Base-by-base conservation (phyloP, 2,329 filamentous ascomycete species). In the Phialophora expanda region DNA sequence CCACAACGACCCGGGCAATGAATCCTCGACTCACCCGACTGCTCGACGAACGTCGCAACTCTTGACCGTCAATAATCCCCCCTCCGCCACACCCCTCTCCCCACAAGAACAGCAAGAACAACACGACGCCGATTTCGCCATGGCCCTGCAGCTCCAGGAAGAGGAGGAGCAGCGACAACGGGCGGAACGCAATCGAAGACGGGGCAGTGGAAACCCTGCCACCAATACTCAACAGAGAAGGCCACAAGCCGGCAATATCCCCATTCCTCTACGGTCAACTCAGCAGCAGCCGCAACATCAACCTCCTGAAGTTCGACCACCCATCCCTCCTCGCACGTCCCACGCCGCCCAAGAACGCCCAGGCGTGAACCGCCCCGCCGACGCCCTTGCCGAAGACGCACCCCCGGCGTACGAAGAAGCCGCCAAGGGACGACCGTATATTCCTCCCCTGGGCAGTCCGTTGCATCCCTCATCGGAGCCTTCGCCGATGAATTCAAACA, bases 131-230 rank as follows among this genome's bases (percentile, higher is more conserved):
- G 88, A 93, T 66, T 88, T 97, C 32, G 95, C 95, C 0, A 84
- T 98, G 2, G 93, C 94, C 0, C 83, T 99, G 6, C 95, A 98
- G 75, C 85, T 97, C 0, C 94, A 98, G 76, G 95, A 98, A 74
- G 93, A 97, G 75, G 94, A 98, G 76, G 92, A 97, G 69, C 69
- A 73, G 50, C 51, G 64, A 14, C 65, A 22, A 70, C 73, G 73
- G 50, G 65, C 73, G 1, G 68, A 62, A 41, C 63, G 65, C 32
- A 65, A 66, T 41, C 62, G 66, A 38, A 61, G 69, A 38, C 61
- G 62, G 24, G 55, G 66, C n/a, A 62, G 61, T 66, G 73, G 34
- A 69, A 73, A 64, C 32, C 30, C 55, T 57, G 58, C 66, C 28
- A 60, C 69, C 32, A 26, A 30, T 24, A 51, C 50, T 28, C 59